Evolutionary conservation across 257 asterid genomes (phyloP).

Genomic region (Solanum pimpinellifolium): DNA sequence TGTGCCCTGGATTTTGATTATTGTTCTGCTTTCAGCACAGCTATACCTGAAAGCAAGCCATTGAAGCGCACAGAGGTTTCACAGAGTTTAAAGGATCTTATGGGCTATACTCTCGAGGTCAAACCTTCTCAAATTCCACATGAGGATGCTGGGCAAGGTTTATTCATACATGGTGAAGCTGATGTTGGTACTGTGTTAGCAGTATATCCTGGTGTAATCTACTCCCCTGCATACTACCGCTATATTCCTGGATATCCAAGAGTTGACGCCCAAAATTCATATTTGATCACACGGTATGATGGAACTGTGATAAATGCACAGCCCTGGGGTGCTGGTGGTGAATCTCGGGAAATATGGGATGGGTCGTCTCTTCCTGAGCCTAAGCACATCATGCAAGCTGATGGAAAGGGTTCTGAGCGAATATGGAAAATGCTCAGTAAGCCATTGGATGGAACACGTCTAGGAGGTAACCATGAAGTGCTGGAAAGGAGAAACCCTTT

Average conservation of each 20-base stretch:
- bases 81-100: slow-evolving; percentile 45
- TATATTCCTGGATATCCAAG: slow-evolving; percentile 93
- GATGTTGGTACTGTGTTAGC: slow-evolving; percentile 72
- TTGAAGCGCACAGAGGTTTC: slow-evolving; percentile 53
- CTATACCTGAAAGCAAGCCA: slow-evolving; percentile 41
- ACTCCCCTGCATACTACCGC: slow-evolving; percentile 80
- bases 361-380: slow-evolving; percentile 25
- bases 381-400: slow-evolving; percentile 5
- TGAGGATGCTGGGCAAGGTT: slow-evolving; percentile 77
- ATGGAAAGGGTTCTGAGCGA: slow-evolving; percentile 53
- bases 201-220: slow-evolving; percentile 76
- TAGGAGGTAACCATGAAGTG: slow-evolving; percentile 34
- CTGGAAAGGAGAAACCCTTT: slow-evolving; percentile 84
- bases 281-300: slow-evolving; percentile 86
- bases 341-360: slow-evolving; percentile 59
- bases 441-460: slow-evolving; percentile 46
- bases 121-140: slow-evolving; percentile 71
- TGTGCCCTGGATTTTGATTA: slow-evolving; percentile 10
- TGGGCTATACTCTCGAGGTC: slow-evolving; percentile 67
- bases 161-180: slow-evolving; percentile 78
- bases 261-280: slow-evolving; percentile 72
- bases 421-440: slow-evolving; percentile 74
- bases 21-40: slow-evolving; percentile 23
- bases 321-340: slow-evolving; percentile 93
- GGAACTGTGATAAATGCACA: slow-evolving; percentile 87